Conservation (phyloP, 169 alveolate species). For the Plasmodium vivax region DNA sequence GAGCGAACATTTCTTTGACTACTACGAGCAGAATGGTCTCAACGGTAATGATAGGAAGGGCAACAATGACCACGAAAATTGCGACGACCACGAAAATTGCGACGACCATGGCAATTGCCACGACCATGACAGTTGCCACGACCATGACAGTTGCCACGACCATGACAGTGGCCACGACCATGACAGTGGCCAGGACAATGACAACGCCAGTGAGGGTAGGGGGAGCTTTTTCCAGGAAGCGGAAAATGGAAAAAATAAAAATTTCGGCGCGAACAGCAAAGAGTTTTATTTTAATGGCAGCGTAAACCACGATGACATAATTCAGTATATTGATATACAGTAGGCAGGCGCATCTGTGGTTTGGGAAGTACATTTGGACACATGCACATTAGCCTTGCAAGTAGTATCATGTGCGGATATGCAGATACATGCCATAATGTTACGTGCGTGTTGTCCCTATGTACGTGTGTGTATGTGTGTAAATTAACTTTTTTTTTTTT, state of each 20-base stretch:
- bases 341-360: not conserved
- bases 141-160: too few species aligned
- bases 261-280: not conserved
- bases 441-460: not conserved
- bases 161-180: too few species aligned
- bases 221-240: not conserved
- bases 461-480: not conserved
- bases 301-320: conserved; percentile 50
- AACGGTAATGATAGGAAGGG: not conserved
- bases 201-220: not conserved
- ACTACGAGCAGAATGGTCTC: not conserved
- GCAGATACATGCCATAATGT: not conserved
- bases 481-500: conserved; percentile 8
- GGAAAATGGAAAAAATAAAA: not conserved
- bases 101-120: too few species aligned
- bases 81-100: too few species aligned
- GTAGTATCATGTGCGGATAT: not conserved
- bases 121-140: too few species aligned
- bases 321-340: conserved; percentile 59
- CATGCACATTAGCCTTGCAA: not conserved
- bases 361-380: not conserved
- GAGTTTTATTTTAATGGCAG: conserved; percentile 15
- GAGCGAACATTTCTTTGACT: not conserved
- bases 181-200: not conserved
- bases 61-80: too few species aligned